phyloP scores from a whole-genome alignment of 2,329 filamentous ascomycete genomes.

The Alternaria viburni region DNA sequence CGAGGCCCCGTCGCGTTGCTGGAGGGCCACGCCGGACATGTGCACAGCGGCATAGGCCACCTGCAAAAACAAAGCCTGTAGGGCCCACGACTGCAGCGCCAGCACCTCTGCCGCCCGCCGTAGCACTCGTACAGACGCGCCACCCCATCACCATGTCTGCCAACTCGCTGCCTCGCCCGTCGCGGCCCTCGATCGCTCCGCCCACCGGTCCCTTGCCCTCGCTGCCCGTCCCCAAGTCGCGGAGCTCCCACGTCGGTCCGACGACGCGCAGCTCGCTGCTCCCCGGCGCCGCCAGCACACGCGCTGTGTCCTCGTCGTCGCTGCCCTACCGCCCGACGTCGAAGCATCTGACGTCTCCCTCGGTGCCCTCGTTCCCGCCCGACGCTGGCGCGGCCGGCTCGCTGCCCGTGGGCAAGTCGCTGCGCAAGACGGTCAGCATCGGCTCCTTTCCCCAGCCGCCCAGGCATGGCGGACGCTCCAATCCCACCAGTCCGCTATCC shows the following conservation, averaged over 20 bases:
- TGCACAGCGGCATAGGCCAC: slow-evolving; percentile 28
- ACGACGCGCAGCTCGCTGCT: slow-evolving; percentile 39
- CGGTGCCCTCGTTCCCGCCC: slow-evolving; percentile 58
- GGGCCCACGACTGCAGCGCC: slow-evolving; percentile 18
- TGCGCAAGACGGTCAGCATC: slow-evolving; percentile 91
- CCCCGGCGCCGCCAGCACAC: slow-evolving; percentile 30
- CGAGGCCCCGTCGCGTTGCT: slow-evolving; percentile 6
- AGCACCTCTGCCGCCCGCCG: slow-evolving; percentile 5
- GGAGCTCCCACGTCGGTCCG: slow-evolving; percentile 58
- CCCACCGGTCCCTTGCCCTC: slow-evolving; percentile 76
- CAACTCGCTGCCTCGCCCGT: slow-evolving; percentile 70
- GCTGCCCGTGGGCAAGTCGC: slow-evolving; percentile 62
- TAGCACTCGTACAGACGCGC: slow-evolving; percentile 9
- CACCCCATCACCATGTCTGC: slow-evolving; percentile 50
- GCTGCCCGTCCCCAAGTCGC: slow-evolving; percentile 73
- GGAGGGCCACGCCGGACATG: slow-evolving; percentile 32
- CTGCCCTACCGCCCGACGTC: slow-evolving; percentile 34
- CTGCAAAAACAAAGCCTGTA: slow-evolving; percentile 16
- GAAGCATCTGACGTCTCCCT: slow-evolving; percentile 42
- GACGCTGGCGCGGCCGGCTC: slow-evolving; percentile 45
- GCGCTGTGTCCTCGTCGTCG: slow-evolving; percentile 44
- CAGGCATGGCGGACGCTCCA: slow-evolving; percentile 60
- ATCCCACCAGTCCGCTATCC: slow-evolving; percentile 61
- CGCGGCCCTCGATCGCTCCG: slow-evolving; percentile 67
- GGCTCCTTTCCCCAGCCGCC: slow-evolving; percentile 93